Evolutionary conservation across 805 yeast genomes (phyloP).

Genomic region (Wickerhamomyces silvicola): DNA sequence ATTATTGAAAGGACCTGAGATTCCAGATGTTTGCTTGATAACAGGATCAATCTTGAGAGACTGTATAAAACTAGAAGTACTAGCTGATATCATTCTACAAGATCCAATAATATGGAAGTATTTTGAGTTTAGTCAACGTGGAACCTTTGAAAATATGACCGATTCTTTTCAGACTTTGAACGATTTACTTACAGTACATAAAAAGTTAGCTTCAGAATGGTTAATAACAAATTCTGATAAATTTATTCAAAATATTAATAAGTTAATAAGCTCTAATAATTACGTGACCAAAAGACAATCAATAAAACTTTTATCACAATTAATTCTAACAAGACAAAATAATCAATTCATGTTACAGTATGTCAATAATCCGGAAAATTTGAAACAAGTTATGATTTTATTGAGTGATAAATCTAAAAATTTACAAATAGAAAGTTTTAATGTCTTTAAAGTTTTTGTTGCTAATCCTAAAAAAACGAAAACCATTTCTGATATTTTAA

Average conservation of each 20-base stretch:
- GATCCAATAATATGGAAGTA: conserved; percentile 72
- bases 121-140: conserved; percentile 68
- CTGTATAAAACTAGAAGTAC: conserved; percentile 70
- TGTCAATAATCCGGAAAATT: conserved; percentile 72
- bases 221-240: conserved; percentile 45
- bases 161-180: conserved; percentile 77
- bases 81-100: conserved; percentile 53
- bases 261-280: conserved; percentile 65
- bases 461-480: conserved; percentile 91
- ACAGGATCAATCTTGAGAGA: conserved; percentile 80
- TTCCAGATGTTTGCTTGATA: conserved; percentile 63
- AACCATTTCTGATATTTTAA: conserved; percentile 70
- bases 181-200: conserved; percentile 65
- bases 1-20: conserved; percentile 68
- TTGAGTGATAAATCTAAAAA: conserved; percentile 86
- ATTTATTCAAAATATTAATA: conserved; percentile 61
- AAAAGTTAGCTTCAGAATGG: conserved; percentile 64
- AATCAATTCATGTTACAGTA: conserved; percentile 67
- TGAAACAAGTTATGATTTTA: conserved; percentile 80
- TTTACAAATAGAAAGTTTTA: conserved; percentile 85
- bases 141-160: conserved; percentile 84
- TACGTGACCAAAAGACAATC: conserved; percentile 93
- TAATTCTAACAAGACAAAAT: conserved; percentile 67
- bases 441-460: conserved; percentile 90
- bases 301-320: conserved; percentile 63